Evolutionary conservation across 441 rosid genomes (phyloP), one percentile per base, ranked within the genome.

Genomic region (Adansonia madagascariensis): DNA sequence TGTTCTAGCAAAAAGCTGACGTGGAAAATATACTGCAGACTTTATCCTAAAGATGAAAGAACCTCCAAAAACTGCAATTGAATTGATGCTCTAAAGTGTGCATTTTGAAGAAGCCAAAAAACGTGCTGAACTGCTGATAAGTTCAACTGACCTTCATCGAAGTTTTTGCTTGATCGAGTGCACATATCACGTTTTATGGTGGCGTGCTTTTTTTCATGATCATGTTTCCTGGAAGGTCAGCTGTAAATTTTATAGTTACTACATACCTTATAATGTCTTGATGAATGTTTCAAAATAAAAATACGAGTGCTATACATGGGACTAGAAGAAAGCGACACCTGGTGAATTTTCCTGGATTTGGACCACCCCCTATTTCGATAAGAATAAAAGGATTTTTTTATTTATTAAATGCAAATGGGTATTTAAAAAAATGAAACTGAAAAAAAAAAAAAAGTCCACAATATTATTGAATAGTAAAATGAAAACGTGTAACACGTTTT

Each of bases 401-500:
- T 6, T 80, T 55, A 0, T 22, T 18, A 35, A 44, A 8, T n/a
- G 8, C 27, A 73, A 57, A 67, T 10, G 15, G 71, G 8, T 18
- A 8, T 1, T 41, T 1, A 15, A 1, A 6, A 9, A n/a, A 8
- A 35, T 24, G 27, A 35, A 6, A 35, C 6, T 35, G 41, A 35
- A 35, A 35, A 35, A 39, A 59, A 27, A 55, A 56, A 35, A 4
- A 6, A 35, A 35, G 41, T 35, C 27, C 27, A 44, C 31, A 9
- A 73, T 1, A 10, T 44, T 11, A 41, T 1, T 60, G 15, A 57
- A 14, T 6, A 15, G 1, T 12, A 60, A 47, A 8, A 2, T 18
- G 17, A 6, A 1, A 1, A 49, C 6, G 77, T 81, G 85, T 41
- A 80, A 80, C 86, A 78, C 86, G 76, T 73, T 78, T 72, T 31